These are phyloP conservation scores for Dactylis glomerata DNA, from an alignment of 176 grass and related monocot genomes.

Conservation along the genomic window DNA sequence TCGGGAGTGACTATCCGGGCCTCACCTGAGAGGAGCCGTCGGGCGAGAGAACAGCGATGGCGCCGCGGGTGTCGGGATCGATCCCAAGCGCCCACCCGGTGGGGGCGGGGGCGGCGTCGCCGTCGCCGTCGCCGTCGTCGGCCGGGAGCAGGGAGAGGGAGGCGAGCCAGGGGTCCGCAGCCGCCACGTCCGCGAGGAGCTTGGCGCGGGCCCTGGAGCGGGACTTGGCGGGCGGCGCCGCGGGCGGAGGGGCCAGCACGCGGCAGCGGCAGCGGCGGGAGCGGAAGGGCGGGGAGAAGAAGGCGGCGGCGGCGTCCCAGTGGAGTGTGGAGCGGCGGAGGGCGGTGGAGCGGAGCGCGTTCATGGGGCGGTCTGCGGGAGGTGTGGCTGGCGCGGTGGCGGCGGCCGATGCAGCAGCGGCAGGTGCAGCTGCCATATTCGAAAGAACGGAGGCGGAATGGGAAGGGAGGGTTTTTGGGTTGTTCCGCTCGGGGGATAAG, in stretches of 20 bases:
- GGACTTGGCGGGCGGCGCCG: slow-evolving; percentile 4
- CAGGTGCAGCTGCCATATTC: slow-evolving; percentile 40
- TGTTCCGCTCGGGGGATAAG: slow-evolving; percentile 14
- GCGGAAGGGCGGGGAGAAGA: slow-evolving; percentile 45
- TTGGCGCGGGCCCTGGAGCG: slow-evolving; percentile 46
- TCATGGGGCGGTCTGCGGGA: slow-evolving; percentile 18
- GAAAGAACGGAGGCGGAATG: slow-evolving; percentile 13
- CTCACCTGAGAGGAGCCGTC: slow-evolving; percentile 52
- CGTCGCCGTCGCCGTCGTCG: neutral
- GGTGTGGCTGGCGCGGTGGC: neutral
- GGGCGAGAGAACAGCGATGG: slow-evolving; percentile 64
- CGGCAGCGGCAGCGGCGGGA: slow-evolving; percentile 26
- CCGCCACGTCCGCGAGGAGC: slow-evolving; percentile 38
- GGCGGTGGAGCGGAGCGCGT: slow-evolving; percentile 28
- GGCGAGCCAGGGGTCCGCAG: slow-evolving; percentile 68
- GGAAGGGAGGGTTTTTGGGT: neutral
- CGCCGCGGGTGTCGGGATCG: slow-evolving; percentile 72
- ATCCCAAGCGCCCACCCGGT: slow-evolving; percentile 72
- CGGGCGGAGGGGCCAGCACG: neutral
- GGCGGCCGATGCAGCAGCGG: slow-evolving; percentile 24
- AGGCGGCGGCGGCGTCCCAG: slow-evolving; percentile 17
- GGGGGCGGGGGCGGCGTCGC: neutral
- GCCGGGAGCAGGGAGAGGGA: slow-evolving; percentile 62
- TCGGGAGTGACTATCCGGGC: neutral
- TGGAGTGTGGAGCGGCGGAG: slow-evolving; percentile 31